Conservation (phyloP, 1,139 yeast species). For the Candida labiduridarum region DNA sequence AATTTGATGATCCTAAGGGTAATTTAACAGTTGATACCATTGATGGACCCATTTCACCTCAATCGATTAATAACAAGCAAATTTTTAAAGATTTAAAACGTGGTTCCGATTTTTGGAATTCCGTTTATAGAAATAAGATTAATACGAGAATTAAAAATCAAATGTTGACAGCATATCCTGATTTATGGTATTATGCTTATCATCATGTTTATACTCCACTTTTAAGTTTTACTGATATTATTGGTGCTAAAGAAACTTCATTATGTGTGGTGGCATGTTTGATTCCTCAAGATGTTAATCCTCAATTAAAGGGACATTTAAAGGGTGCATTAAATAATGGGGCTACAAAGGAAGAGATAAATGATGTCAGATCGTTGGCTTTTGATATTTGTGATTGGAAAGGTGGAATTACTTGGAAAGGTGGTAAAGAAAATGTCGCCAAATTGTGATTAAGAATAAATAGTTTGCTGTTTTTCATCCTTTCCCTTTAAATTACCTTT, state of each 20-base stretch:
- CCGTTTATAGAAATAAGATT: conserved; percentile 57
- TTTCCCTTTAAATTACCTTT: too few relatives aligned
- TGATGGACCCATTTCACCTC: conserved; percentile 43
- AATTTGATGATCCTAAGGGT: conserved; percentile 32
- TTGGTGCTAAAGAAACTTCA: conserved; percentile 72
- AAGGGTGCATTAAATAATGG: conserved; percentile 84
- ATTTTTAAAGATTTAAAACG: conserved; percentile 38
- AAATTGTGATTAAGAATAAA: conserved; percentile 32
- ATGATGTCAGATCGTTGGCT: conserved; percentile 60
- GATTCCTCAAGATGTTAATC: conserved; percentile 88
- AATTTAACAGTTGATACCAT: conserved; percentile 34
- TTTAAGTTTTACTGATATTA: conserved; percentile 64
- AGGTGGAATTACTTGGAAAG: conserved; percentile 59
- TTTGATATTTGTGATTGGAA: conserved; percentile 63
- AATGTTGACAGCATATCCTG: conserved; percentile 78
- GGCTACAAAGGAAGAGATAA: conserved; percentile 63
- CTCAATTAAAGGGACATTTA: conserved; percentile 83
- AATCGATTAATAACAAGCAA: conserved; percentile 31
- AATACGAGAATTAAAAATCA: conserved; percentile 53
- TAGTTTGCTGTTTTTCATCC: too few relatives aligned
- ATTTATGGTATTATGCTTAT: conserved; percentile 73
- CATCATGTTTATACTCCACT: conserved; percentile 81
- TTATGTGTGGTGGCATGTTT: conserved; percentile 75
- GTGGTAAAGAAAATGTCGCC: conserved; percentile 65
- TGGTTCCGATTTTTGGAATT: conserved; percentile 71